Percentiles rank a stretch among this genome's conserved stretches.
These are phyloP conservation scores for Thelonectria blattea DNA, from an alignment of 2,329 filamentous ascomycete species.

Conservation along the genomic window DNA sequence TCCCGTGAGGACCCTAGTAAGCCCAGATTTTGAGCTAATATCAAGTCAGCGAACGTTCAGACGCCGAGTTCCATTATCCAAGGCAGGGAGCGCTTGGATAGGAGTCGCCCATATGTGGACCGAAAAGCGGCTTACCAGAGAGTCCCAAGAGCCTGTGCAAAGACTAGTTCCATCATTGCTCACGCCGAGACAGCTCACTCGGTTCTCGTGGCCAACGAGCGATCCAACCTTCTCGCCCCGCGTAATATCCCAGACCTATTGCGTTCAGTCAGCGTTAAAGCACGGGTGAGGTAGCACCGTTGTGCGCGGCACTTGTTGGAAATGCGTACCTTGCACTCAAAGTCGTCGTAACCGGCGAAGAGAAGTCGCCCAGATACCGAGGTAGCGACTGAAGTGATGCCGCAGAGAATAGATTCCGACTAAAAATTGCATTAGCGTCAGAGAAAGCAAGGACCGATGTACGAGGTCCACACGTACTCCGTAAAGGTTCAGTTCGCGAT, in stretches of 20 bases:
- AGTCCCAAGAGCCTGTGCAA: slow-evolving; percentile 99
- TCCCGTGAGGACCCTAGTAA: slow-evolving; percentile 59
- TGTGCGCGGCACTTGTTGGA: not conserved
- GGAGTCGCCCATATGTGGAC: no score
- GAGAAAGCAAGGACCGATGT: slow-evolving; percentile 7
- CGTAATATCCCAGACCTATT: slow-evolving; percentile 94
- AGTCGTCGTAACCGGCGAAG: slow-evolving; percentile 98
- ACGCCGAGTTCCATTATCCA: not conserved
- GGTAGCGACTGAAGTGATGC: slow-evolving; percentile 97
- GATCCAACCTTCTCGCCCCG: slow-evolving; percentile 97
- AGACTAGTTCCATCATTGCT: slow-evolving; percentile 99
- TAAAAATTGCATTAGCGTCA: slow-evolving; percentile 47
- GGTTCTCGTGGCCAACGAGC: slow-evolving; percentile 96
- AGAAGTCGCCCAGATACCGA: slow-evolving; percentile 94
- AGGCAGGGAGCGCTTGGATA: no score
- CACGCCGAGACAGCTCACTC: slow-evolving; percentile 96
- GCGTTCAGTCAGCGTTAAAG: slow-evolving; percentile 19
- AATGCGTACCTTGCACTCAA: slow-evolving; percentile 92
- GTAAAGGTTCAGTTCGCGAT: slow-evolving; percentile 76
- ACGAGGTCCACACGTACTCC: slow-evolving; percentile 56
- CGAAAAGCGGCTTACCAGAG: slow-evolving; percentile 72
- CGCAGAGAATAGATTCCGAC: slow-evolving; percentile 97
- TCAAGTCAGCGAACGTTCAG: slow-evolving; percentile 19
- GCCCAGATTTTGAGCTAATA: slow-evolving; percentile 85
- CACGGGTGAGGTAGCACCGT: not conserved